A percentile compares a stretch with the other conserved stretches of the same genome.
These are phyloP conservation scores for Austropuccinia psidii DNA, from an alignment of 1,284 basidiomycete species.

Conservation along the genomic window DNA sequence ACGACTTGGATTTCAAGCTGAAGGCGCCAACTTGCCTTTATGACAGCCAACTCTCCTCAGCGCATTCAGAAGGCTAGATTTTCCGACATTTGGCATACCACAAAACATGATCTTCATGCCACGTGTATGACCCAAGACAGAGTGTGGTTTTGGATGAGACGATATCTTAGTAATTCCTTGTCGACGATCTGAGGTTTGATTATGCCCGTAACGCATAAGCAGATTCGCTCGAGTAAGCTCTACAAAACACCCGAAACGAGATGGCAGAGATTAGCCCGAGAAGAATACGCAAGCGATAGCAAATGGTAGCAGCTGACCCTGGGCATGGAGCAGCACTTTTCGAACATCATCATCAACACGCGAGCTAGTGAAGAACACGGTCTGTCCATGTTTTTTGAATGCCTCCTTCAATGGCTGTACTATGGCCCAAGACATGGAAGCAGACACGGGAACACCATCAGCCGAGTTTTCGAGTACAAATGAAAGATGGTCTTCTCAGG, in stretches of 20 bases:
- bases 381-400: constrained; percentile 12
- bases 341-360: constrained; percentile 24
- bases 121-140: constrained; percentile 44
- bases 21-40: constrained; percentile 58
- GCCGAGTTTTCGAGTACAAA: too few relatives aligned
- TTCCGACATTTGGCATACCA: constrained; percentile 98
- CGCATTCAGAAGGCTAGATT: constrained; percentile 85
- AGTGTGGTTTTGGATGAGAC: neutral
- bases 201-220: constrained; percentile 5
- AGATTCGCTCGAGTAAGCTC: constrained; percentile 12
- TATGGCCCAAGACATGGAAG: neutral
- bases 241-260: too few relatives aligned
- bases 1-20: neutral
- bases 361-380: constrained; percentile 29
- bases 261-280: neutral
- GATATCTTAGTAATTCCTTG: too few relatives aligned
- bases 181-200: neutral
- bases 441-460: neutral
- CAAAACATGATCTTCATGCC: constrained; percentile 80
- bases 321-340: constrained; percentile 3
- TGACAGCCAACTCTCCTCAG: constrained; percentile 79
- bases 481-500: neutral
- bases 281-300: neutral
- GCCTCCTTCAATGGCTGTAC: constrained; percentile 26
- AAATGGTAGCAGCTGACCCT: neutral